phyloP scores from a whole-genome alignment of 169 alveolate species.

The Cryptosporidium xiaoi region DNA sequence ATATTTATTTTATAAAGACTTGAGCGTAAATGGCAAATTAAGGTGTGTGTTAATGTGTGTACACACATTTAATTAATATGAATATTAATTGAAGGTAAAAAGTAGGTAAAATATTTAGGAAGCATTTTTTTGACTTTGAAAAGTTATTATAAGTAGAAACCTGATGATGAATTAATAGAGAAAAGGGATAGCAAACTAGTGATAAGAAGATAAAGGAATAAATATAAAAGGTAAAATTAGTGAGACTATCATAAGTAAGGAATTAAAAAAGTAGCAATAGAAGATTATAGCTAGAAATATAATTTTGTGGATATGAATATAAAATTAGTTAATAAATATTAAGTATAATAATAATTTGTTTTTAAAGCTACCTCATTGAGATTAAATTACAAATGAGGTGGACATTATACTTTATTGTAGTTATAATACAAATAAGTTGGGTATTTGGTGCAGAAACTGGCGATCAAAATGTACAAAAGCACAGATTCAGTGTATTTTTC shows the following conservation, averaged over 20 bases:
- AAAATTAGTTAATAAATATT: background rate
- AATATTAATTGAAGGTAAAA: too few relatives aligned
- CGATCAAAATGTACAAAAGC: slow-evolving; percentile 11
- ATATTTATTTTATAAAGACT: too few relatives aligned
- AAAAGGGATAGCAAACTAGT: slow-evolving; percentile 4
- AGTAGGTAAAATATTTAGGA: too few relatives aligned
- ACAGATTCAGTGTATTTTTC: slow-evolving; percentile 46
- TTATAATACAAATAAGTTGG: slow-evolving; percentile 33
- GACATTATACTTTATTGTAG: slow-evolving; percentile 25
- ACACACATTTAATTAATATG: slow-evolving; percentile 19
- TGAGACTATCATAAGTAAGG: too few relatives aligned
- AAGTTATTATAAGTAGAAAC: too few relatives aligned
- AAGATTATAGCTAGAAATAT: background rate
- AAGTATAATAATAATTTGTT: background rate
- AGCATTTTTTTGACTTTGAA: too few relatives aligned
- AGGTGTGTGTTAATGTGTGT: slow-evolving; percentile 69
- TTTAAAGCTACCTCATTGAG: background rate
- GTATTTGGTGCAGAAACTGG: slow-evolving; percentile 36
- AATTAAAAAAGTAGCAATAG: background rate
- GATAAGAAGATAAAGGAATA: background rate
- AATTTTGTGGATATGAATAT: background rate
- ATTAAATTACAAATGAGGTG: slow-evolving; percentile 52
- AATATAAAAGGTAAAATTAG: background rate
- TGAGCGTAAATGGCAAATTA: too few relatives aligned
- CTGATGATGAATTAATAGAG: background rate